These are phyloP conservation scores for Coemansia sp. DNA, from an alignment of 192 early-diverging fungal species.

Conservation along the genomic window DNA sequence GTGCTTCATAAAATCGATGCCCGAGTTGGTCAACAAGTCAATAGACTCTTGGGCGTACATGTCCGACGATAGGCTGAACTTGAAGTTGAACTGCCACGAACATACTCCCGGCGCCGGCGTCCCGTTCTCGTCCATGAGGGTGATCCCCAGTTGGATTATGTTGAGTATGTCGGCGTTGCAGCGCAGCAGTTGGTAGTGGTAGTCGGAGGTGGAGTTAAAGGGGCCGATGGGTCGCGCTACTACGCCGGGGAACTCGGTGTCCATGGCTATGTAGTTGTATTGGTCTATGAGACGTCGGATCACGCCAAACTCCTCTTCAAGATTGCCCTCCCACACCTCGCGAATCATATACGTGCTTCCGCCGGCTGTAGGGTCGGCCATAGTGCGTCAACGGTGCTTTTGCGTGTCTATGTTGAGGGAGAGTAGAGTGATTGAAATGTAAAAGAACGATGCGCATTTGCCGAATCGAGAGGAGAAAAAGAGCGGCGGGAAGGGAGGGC, in stretches of 20 bases:
- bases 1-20: slow-evolving; percentile 96
- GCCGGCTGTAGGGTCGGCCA: background rate
- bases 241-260: slow-evolving; percentile 99
- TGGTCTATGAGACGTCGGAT: slow-evolving; percentile 84
- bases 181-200: slow-evolving; percentile 95
- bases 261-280: slow-evolving; percentile 97
- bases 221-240: slow-evolving; percentile 97
- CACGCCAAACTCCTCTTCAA: slow-evolving; percentile 89
- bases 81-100: slow-evolving; percentile 99
- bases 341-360: slow-evolving; percentile 56
- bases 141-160: slow-evolving; percentile 98
- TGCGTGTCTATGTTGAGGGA: background rate
- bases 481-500: no score
- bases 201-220: slow-evolving; percentile 93
- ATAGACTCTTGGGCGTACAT: slow-evolving; percentile 99
- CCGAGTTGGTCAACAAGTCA: slow-evolving; percentile 93
- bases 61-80: slow-evolving; percentile 90
- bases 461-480: background rate
- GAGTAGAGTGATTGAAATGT: background rate
- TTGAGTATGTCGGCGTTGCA: slow-evolving; percentile 97
- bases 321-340: slow-evolving; percentile 91
- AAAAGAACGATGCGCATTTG: background rate
- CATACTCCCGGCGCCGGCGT: slow-evolving; percentile 78
- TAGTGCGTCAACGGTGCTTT: background rate
- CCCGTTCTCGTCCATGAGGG: slow-evolving; percentile 86